Evolutionary conservation across 768 basidiomycete species (phyloP), one percentile per base, ranked within the genome.

Genomic region (Phlebiopsis flavidoalba): DNA sequence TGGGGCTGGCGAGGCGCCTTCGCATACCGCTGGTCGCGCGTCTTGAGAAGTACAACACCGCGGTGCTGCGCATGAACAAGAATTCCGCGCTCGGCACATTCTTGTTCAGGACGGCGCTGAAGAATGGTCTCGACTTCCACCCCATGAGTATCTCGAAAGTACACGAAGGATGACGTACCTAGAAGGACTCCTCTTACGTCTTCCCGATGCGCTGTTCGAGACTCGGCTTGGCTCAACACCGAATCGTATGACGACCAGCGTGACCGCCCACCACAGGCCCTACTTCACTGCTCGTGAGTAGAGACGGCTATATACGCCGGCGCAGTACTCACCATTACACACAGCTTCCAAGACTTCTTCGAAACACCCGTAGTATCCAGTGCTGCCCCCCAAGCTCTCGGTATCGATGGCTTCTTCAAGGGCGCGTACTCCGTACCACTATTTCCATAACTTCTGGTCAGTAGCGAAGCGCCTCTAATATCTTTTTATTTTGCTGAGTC

Each of bases 1-100:
- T 98, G 93, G 93, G 93, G 93, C 31, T 97, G 92, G 89, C 86
- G 88, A 67, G 95, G 95, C 43, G 94, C 95, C 17, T 99, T 97
- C 67, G 95, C 96, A 8, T 98, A 98, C 72, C 82, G 96, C 2
- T 99, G 96, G 96, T 93, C 91, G 21, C 87, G 93, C 52, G n/a
- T n/a, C 77, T 95, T 63, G 85, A 90, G 68, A 91, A 88, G 71
- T 98, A 98, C 74, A 98, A 98, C 78, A 98, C 96, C 12, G 95
- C 97, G 1, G 93, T 98, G 11, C 80, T 99, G 61, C 92, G 88
- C 70, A 79, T 99, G 78, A 94, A 96, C 82, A 95, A 92, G 72
- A 84, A 85, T 19, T 95, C 92, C 4, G 95, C 96, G 8, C 75
- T 99, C 17, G 95, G 94, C 33, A 89, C 87, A 59, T 95, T 98